Conservation (phyloP, 2,329 filamentous ascomycete species). For the Curvularia eragrostidis region DNA sequence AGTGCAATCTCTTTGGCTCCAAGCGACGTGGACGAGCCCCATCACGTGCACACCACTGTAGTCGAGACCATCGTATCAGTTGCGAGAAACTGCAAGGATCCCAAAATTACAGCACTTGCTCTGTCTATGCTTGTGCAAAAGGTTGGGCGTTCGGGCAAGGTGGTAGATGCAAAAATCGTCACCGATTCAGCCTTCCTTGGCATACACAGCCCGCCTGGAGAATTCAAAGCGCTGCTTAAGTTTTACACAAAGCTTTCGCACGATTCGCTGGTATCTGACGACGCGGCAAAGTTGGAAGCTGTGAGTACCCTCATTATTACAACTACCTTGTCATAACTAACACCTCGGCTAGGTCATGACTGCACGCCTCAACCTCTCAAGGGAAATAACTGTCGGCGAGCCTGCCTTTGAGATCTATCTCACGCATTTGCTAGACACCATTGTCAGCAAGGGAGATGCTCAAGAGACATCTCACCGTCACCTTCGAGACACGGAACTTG, state of each 20-base stretch:
- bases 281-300: slow-evolving; percentile 71
- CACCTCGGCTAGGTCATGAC: slow-evolving; percentile 66
- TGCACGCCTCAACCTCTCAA: slow-evolving; percentile 80
- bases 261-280: slow-evolving; percentile 73
- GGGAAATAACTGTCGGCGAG: slow-evolving; percentile 70
- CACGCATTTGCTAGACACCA: slow-evolving; percentile 80
- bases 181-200: slow-evolving; percentile 80
- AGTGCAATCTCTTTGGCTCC: slow-evolving; percentile 81
- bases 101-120: slow-evolving; percentile 90
- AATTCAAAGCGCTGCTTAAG: slow-evolving; percentile 86
- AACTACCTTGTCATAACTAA: slow-evolving; percentile 10
- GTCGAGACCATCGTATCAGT: slow-evolving; percentile 95
- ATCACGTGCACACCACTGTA: slow-evolving; percentile 81
- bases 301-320: slow-evolving; percentile 57
- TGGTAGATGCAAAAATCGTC: slow-evolving; percentile 85
- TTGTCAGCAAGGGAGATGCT: slow-evolving; percentile 89
- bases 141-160: slow-evolving; percentile 79
- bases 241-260: slow-evolving; percentile 78
- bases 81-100: slow-evolving; percentile 78
- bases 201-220: slow-evolving; percentile 75
- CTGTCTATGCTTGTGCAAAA: slow-evolving; percentile 98
- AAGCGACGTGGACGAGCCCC: slow-evolving; percentile 78
- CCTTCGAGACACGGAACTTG: slow-evolving; percentile 79
- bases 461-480: slow-evolving; percentile 74
- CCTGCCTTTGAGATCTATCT: slow-evolving; percentile 84